Conservation (phyloP, 1,284 basidiomycete species). For the Apiotrichum gracile region DNA sequence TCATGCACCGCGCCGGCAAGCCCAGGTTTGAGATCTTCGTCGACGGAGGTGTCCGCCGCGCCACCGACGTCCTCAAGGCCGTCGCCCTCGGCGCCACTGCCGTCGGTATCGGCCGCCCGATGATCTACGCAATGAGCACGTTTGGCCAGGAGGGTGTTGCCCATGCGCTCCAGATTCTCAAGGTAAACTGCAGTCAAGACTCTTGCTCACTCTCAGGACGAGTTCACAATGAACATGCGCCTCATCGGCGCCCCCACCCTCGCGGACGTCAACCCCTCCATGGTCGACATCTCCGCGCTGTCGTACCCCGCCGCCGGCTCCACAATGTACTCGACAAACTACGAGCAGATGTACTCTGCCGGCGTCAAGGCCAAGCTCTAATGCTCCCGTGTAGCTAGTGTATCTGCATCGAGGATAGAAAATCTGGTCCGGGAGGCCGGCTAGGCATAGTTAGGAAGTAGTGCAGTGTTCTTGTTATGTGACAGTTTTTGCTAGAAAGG, state of each 20-base stretch:
- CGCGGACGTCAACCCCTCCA: slow-evolving; percentile 69
- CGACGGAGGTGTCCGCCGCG: slow-evolving; percentile 85
- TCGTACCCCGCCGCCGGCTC: slow-evolving; percentile 60
- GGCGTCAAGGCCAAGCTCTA: slow-evolving; percentile 24
- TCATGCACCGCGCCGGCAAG: slow-evolving; percentile 45
- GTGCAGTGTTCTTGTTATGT: no score
- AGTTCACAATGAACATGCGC: slow-evolving; percentile 91
- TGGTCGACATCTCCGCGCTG: slow-evolving; percentile 70
- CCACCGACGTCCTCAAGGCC: slow-evolving; percentile 88
- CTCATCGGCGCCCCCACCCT: slow-evolving; percentile 75
- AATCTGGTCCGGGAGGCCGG: no score
- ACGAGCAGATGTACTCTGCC: slow-evolving; percentile 13
- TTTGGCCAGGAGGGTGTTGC: slow-evolving; percentile 78
- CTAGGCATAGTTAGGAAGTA: no score
- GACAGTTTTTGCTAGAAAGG: no score
- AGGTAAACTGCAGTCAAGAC: slow-evolving; percentile 50
- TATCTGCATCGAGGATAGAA: no score
- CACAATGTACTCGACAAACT: slow-evolving; percentile 68
- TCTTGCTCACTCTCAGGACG: slow-evolving; percentile 56
- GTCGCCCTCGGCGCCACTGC: slow-evolving; percentile 86
- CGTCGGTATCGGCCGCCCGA: slow-evolving; percentile 64
- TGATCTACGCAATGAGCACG: slow-evolving; percentile 81
- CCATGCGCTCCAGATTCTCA: slow-evolving; percentile 67
- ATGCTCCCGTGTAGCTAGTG: neutral
- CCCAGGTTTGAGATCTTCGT: slow-evolving; percentile 78